Base-by-base conservation (phyloP, 257 asterid genomes). In the Dorcoceras hygrometricum region DNA sequence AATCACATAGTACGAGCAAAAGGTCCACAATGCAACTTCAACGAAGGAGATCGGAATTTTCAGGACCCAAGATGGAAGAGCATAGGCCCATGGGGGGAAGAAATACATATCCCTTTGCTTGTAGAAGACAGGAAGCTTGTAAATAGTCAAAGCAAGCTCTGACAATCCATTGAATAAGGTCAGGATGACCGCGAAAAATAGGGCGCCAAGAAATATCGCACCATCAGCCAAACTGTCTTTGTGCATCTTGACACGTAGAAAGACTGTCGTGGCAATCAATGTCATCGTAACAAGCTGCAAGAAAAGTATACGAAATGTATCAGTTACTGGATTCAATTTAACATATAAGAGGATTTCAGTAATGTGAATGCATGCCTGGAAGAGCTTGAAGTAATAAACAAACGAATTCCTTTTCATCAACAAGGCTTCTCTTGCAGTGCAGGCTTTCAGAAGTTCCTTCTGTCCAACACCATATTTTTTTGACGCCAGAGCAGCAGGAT, bases 81-180 rank as follows among this genome's bases (percentile, higher is more conserved):
- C 88, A 75, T 81, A 87, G 25, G 88, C 76, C 95, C 97, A 89
- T 2, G 97, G 69, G 0, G 97, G 97, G 71, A 68, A 89, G 43
- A 89, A 85, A 50, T 32, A 83, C 72, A 83, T 81, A 59, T 89
- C 85, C 71, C 94, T 72, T 66, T 89, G 96, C 77, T 89, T 89
- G 78, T 82, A 89, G 80, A 87, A 89, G 54, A 87, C 89, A 0
- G 96, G 95, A 73, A 89, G 93, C 85, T 81, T 87, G 67, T 23
- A 67, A 26, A 87, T 79, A 23, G 92, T 87, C 84, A 87, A 62
- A 51, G 89, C 63, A 73, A 87, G 67, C 80, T 87, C 96, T 1
- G 87, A 59, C 77, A 84, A 50, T 64, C 93, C 96, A 1, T 85
- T 84, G 77, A 86, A 88, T 89, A 86, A 82, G 75, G 78, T 43